These are phyloP conservation scores for Blumeriella jaapii DNA, from an alignment of 2,329 filamentous ascomycete genomes.

Conservation along the genomic window DNA sequence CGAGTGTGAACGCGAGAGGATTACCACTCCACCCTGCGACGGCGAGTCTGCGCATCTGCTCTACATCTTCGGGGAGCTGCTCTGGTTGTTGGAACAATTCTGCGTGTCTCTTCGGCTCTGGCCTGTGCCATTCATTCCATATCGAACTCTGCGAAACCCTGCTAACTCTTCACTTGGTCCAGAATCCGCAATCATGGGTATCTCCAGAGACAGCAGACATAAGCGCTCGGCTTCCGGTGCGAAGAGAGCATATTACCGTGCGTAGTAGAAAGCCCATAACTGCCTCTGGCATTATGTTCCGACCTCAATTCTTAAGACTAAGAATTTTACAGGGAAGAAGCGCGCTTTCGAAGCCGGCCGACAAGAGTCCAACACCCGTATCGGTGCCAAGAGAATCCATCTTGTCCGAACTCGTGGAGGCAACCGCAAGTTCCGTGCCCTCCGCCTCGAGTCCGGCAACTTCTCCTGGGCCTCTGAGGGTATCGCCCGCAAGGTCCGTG, in stretches of 20 bases:
- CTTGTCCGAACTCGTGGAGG: slow-evolving; percentile 94
- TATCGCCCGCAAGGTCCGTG: slow-evolving; percentile 95
- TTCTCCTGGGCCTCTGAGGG: slow-evolving; percentile 99
- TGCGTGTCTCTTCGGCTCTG: slow-evolving; percentile 4
- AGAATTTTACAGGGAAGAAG: slow-evolving; percentile 68
- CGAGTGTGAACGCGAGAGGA: slow-evolving; percentile 1
- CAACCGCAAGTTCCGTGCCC: slow-evolving; percentile 99
- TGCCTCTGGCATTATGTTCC: slow-evolving; percentile 55
- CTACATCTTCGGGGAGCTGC: not conserved
- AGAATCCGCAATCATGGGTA: slow-evolving; percentile 90
- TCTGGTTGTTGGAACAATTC: slow-evolving; percentile 6
- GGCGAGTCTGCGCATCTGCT: slow-evolving; percentile 1
- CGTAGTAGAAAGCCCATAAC: slow-evolving; percentile 61
- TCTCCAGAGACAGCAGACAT: slow-evolving; percentile 99
- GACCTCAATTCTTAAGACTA: slow-evolving; percentile 40
- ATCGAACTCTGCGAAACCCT: not conserved
- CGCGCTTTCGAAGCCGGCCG: slow-evolving; percentile 99
- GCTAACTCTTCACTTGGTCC: slow-evolving; percentile 27
- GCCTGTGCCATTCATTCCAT: not conserved
- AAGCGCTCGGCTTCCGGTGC: slow-evolving; percentile 99
- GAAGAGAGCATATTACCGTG: slow-evolving; percentile 88
- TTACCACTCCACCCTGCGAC: slow-evolving; percentile 1
- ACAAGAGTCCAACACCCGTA: slow-evolving; percentile 99
- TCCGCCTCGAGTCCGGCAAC: slow-evolving; percentile 97
- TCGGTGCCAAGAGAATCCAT: slow-evolving; percentile 93